Conservation (phyloP, 2,329 filamentous ascomycete species). For the Stagonosporopsis vannaccii region DNA sequence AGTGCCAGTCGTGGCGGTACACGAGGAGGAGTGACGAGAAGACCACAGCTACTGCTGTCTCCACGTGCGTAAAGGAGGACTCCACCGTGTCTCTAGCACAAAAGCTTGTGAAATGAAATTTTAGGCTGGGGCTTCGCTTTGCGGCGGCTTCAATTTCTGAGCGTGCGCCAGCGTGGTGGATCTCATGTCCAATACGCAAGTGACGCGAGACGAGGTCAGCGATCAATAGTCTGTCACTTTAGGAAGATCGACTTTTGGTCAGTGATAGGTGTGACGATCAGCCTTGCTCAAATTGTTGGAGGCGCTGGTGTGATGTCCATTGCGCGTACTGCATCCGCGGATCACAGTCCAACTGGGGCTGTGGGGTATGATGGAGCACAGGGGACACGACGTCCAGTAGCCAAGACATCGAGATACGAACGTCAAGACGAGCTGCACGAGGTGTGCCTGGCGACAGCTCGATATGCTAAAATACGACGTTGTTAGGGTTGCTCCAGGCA, state of each 20-base stretch:
- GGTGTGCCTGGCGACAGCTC: neutral
- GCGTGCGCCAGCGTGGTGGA: conserved; percentile 1
- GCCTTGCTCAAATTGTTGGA: conserved; percentile 8
- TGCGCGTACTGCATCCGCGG: conserved; percentile 18
- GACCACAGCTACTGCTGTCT: neutral
- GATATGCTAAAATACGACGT: neutral
- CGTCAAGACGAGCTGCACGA: neutral
- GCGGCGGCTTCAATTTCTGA: neutral
- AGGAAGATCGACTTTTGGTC: neutral
- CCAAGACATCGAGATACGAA: neutral
- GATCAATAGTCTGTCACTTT: conserved; percentile 1
- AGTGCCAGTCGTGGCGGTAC: neutral
- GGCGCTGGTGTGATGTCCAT: conserved; percentile 1
- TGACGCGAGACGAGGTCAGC: conserved; percentile 6
- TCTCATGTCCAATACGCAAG: conserved; percentile 1
- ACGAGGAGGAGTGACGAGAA: neutral
- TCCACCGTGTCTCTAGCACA: neutral
- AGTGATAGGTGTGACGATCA: conserved; percentile 11
- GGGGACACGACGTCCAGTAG: conserved; percentile 2
- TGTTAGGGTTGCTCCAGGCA: neutral
- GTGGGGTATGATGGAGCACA: conserved; percentile 14
- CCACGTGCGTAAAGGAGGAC: neutral
- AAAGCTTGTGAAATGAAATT: neutral
- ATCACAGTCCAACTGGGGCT: conserved; percentile 4
- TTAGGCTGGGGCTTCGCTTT: neutral